Base-by-base conservation (phyloP, 495 filamentous ascomycete species). In the Penicillium paradoxum region DNA sequence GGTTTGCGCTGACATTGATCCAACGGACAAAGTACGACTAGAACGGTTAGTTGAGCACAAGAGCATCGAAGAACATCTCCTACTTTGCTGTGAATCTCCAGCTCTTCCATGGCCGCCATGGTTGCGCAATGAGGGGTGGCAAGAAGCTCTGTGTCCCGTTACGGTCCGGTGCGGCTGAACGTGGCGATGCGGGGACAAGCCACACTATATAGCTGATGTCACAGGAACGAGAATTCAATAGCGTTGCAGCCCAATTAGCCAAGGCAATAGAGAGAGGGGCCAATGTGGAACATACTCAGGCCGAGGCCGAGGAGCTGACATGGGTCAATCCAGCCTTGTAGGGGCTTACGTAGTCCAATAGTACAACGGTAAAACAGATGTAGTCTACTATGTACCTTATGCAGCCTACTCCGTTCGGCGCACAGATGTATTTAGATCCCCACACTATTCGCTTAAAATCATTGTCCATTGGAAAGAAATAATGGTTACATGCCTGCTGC, bases 41-140 rank as follows among this genome's bases (percentile, higher is more conserved):
- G 9, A 34, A 6, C 18, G 15, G n/a, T 51, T 15, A 51, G 38
- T 40, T 27, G 15, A 30, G 41, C 9, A 2, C 4, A 13, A 17
- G 8, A 4, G 3, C 9, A 29, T 44, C 25, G 38, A 37, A 39
- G 42, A 40, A 27, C 10, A 19, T 24, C 1, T 44, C 15, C 27
- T 78, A 95, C 93, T 84, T 91, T 97, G 84, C 90, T 95, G 68
- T 96, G 93, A 55, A 98, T 88, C 70, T 97, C 93, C 56, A 98
- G 75, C 76, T 96, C 90, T 77, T 98, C 93, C 80, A 97, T 95
- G 62, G 88, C 89, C 38, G 89, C 89, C 89, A 95, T 95, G 67
- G 51, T 68, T 71, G 63, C 59, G 45, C 41, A 41, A 41, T 45
- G 39, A 51, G 43, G 36, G 45, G 51, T 45, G 44, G 49, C 34